These are phyloP conservation scores for Colletotrichum spinosum DNA, from an alignment of 2,329 filamentous ascomycete species.

Conservation along the genomic window DNA sequence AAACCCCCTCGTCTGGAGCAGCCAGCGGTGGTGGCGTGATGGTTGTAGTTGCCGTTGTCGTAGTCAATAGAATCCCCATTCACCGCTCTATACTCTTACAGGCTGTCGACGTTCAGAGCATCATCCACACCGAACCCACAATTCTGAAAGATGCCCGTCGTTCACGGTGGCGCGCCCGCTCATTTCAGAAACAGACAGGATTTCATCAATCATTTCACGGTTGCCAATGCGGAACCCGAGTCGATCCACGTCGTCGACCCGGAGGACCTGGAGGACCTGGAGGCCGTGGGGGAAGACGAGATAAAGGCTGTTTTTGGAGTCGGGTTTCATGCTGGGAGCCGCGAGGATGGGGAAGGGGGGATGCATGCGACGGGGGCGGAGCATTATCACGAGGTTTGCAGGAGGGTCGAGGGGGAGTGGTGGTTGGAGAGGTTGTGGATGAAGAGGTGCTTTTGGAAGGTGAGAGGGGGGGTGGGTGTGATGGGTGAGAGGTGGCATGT, in stretches of 20 bases:
- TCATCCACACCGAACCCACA: neutral
- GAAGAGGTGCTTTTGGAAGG: conserved; percentile 32
- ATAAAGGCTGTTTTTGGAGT: conserved; percentile 32
- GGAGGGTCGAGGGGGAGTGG: conserved; percentile 30
- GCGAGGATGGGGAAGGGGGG: conserved; percentile 11
- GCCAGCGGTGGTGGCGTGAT: neutral
- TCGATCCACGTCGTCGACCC: conserved; percentile 24
- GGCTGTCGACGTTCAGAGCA: neutral
- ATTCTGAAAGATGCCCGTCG: neutral
- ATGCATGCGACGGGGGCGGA: conserved; percentile 19
- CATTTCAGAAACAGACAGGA: conserved; percentile 13
- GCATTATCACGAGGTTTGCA: conserved; percentile 37
- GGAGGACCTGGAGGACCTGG: conserved; percentile 21
- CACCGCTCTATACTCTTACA: neutral
- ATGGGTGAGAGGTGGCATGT: neutral
- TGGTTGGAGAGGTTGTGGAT: conserved; percentile 27
- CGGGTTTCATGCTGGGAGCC: conserved; percentile 14
- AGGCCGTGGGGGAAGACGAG: conserved; percentile 34
- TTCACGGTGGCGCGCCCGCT: neutral
- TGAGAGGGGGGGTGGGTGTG: neutral
- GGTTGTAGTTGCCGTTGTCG: neutral
- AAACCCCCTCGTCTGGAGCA: neutral
- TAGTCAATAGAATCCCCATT: neutral
- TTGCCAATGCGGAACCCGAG: conserved; percentile 3
- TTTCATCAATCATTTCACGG: conserved; percentile 23